These are phyloP conservation scores for Phytopythium ostracodes DNA, from an alignment of 352 stramenopile genomes.

Conservation along the genomic window DNA sequence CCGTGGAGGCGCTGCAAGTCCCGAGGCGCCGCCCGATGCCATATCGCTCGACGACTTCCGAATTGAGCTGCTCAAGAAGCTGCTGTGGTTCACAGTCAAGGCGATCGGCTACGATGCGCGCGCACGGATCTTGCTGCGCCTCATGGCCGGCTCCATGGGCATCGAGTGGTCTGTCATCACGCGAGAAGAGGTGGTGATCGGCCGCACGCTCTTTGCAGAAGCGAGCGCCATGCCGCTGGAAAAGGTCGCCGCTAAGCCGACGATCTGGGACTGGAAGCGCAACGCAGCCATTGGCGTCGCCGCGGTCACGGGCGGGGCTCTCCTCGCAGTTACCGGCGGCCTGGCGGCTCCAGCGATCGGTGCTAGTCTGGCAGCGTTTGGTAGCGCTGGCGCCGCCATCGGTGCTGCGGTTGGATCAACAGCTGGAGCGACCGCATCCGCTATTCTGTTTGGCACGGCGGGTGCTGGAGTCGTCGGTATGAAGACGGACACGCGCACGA, in stretches of 20 bases:
- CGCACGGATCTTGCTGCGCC: constrained; percentile 47
- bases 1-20: constrained; percentile 2
- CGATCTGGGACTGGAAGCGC: constrained; percentile 76
- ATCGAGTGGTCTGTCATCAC: constrained; percentile 63
- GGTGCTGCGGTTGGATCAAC: constrained; percentile 51
- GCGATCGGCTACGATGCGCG: constrained; percentile 74
- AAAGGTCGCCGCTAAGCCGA: constrained; percentile 49
- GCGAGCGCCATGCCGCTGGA: constrained; percentile 69
- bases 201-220: constrained; percentile 64
- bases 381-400: constrained; percentile 58
- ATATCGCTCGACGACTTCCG: constrained; percentile 41
- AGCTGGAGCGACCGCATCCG: constrained; percentile 60
- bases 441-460: constrained; percentile 76
- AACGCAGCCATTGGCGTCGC: constrained; percentile 69
- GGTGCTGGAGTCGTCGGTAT: constrained; percentile 73
- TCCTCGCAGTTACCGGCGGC: constrained; percentile 72
- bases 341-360: constrained; percentile 61
- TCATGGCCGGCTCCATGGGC: constrained; percentile 41
- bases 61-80: constrained; percentile 50
- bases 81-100: constrained; percentile 81
- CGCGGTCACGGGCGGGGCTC: constrained; percentile 59
- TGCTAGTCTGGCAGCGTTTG: constrained; percentile 48
- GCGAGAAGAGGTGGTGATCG: constrained; percentile 62
- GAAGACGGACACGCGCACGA: constrained; percentile 73
- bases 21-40: constrained; percentile 10